Evolutionary conservation across 805 yeast genomes (phyloP).

Genomic region (Peterozyma xylosa): DNA sequence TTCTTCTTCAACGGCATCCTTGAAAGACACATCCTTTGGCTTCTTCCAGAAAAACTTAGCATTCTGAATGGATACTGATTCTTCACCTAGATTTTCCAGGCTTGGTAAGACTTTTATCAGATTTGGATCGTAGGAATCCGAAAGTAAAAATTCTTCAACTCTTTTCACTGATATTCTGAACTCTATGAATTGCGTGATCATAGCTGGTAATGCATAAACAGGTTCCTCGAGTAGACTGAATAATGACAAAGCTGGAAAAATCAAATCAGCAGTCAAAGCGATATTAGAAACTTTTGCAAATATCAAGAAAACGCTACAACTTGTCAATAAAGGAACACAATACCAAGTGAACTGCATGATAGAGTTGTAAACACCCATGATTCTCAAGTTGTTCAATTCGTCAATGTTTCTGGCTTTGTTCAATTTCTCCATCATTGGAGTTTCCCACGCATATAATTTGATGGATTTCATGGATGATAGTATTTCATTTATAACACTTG

Average conservation of each 20-base stretch:
- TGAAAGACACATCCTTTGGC: neutral
- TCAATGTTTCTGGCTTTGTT: conserved; percentile 46
- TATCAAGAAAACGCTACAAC: conserved; percentile 39
- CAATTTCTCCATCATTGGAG: conserved; percentile 48
- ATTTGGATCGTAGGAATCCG: conserved; percentile 31
- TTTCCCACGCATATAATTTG: conserved; percentile 65
- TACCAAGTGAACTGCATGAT: conserved; percentile 36
- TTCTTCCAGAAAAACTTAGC: conserved; percentile 47
- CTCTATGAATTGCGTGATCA: conserved; percentile 39
- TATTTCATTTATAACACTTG: conserved; percentile 49
- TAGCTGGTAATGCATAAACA: conserved; percentile 37
- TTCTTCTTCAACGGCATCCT: neutral
- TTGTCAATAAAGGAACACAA: conserved; percentile 43
- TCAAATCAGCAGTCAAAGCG: conserved; percentile 49
- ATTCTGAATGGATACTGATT: conserved; percentile 31
- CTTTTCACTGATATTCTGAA: conserved; percentile 42
- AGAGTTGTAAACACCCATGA: conserved; percentile 30
- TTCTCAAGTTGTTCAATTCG: conserved; percentile 39
- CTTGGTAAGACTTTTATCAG: conserved; percentile 6
- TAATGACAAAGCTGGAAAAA: conserved; percentile 47
- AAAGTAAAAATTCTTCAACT: conserved; percentile 31
- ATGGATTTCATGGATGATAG: conserved; percentile 53
- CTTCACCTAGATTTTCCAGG: conserved; percentile 19
- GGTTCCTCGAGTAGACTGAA: conserved; percentile 41
- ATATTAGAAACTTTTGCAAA: conserved; percentile 27